A percentile compares a stretch with the other conserved stretches of the same genome.
Conservation (phyloP, 176 grass and related monocot species). For the barley (Hordeum vulgare) region MorexV3_pseudomolecules_assembly NC_058519.1:504713037-504713536, state of each 20-base stretch:
- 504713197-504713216: constrained; percentile 1
- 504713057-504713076: constrained; percentile 40
- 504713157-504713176: not conserved
- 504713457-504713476: not conserved
- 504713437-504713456: constrained; percentile 46
- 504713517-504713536: constrained; percentile 11
- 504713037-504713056: constrained; percentile 54
- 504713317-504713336: constrained; percentile 36
- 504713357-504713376: constrained; percentile 37
- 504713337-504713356: constrained; percentile 47
- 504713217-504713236: constrained; percentile 20
- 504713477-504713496: not conserved
- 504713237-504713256: constrained; percentile 21
- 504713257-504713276: constrained; percentile 27
- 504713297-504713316: not conserved
- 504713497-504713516: not conserved
- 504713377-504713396: not conserved
- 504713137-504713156: constrained; percentile 3
- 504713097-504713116: not conserved
- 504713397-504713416: not conserved
- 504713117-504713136: constrained; percentile 2
- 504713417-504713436: constrained; percentile 27
- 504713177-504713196: not conserved
- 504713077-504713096: not conserved
- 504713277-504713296: constrained; percentile 26